Evolutionary conservation across 2,329 filamentous ascomycete species (phyloP), one percentile per base, ranked within the genome.

Genomic region (Paramyrothecium roridum): DNA sequence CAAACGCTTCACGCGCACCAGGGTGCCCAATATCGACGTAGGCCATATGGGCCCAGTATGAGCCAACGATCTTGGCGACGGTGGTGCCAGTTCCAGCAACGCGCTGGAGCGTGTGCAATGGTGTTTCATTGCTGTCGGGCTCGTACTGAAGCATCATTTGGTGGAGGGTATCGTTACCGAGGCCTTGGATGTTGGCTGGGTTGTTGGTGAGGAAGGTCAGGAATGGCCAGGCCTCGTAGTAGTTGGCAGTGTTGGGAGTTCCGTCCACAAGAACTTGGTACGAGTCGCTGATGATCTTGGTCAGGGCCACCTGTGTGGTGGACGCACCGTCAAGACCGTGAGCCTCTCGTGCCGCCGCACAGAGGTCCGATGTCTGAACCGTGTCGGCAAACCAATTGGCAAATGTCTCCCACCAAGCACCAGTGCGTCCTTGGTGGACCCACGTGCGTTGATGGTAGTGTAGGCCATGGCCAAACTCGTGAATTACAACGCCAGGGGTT

Each of bases 11-110:
- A 20, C 73, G 70, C 1, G 75, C 76, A 8, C 70, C 70, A 1
- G 67, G 56, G 59, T 81, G 76, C 13, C 75, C 77, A 33, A 81
- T 78, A 47, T 81, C 79, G 12, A 76, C 76, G 57, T 76, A 79
- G 4, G 79, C 79, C 79, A 82, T 82, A 56, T 73, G 73, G 2
- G 79, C 79, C 78, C 78, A 81, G 66, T 81, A 81, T 17, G 70
- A 66, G 3, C 72, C 78, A 8, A 82, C 73, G 10, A 81, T 67
- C 13, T 74, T 70, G 20, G 75, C 73, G 17, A 71, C 66, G 19
- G 63, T 65, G 21, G 67, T 56, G 4, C 37, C 37, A 33, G 61
- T 64, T 8, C 58, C 55, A 2, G 72, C 67, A 1, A 80, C 64
- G 20, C 76, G 71, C 19, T 73, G 66, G 2, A 81, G 67, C 2